These are phyloP conservation scores for Colletotrichum horii DNA, from an alignment of 2,329 filamentous ascomycete species.

Conservation along the genomic window DNA sequence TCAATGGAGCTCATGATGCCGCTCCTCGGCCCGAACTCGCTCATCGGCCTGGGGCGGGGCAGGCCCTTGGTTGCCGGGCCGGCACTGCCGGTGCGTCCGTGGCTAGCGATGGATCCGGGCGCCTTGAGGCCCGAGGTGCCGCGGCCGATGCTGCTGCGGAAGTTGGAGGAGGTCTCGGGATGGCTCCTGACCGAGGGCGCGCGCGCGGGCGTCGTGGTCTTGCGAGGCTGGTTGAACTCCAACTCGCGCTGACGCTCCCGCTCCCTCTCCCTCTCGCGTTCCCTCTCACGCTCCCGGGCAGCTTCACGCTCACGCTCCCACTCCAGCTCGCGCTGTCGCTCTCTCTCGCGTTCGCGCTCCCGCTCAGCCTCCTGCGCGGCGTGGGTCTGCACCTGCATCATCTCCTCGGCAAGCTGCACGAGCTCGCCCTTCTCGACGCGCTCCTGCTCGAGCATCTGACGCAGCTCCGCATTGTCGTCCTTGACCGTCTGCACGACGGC, in stretches of 20 bases:
- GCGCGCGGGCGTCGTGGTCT: slow-evolving; percentile 25
- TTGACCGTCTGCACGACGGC: slow-evolving; percentile 74
- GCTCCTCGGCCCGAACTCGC: slow-evolving; percentile 58
- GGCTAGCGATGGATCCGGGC: slow-evolving; percentile 56
- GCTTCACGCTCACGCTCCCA: background rate
- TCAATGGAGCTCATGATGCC: slow-evolving; percentile 87
- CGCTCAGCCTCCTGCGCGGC: slow-evolving; percentile 30
- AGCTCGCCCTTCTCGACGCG: slow-evolving; percentile 84
- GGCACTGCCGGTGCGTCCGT: slow-evolving; percentile 50
- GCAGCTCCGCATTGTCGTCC: slow-evolving; percentile 70
- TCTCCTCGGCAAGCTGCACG: slow-evolving; percentile 81
- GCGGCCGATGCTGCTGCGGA: slow-evolving; percentile 60
- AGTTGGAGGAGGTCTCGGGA: slow-evolving; percentile 44
- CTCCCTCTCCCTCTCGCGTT: background rate
- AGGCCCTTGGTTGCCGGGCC: slow-evolving; percentile 42
- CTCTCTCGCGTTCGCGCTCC: background rate
- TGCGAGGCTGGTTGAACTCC: slow-evolving; percentile 17
- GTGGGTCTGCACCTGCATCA: slow-evolving; percentile 72
- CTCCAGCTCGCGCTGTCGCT: background rate
- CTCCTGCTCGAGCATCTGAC: slow-evolving; percentile 73
- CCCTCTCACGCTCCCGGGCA: background rate
- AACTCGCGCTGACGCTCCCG: slow-evolving; percentile 13
- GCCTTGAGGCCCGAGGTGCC: slow-evolving; percentile 64
- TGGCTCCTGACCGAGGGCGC: slow-evolving; percentile 25
- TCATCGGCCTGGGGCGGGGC: slow-evolving; percentile 50